Conservation (phyloP, 805 yeast genomes). For the Candida alai region DNA sequence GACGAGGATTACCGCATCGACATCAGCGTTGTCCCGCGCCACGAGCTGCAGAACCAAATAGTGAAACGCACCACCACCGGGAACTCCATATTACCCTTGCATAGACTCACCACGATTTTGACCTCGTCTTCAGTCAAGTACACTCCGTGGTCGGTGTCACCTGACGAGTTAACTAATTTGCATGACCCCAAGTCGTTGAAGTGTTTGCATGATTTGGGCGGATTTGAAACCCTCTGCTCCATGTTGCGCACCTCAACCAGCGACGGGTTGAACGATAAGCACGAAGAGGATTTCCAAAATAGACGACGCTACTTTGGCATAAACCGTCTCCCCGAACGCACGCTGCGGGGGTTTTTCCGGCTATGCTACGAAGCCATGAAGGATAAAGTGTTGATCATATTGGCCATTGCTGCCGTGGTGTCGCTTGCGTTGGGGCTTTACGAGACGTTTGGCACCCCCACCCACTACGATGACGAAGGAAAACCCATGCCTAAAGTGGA, state of each 20-base stretch:
- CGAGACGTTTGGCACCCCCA: conserved; percentile 83
- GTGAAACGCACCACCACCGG: conserved; percentile 3
- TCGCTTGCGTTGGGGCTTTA: conserved; percentile 89
- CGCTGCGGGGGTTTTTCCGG: conserved; percentile 61
- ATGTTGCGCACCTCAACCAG: conserved; percentile 33
- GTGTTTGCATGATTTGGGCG: conserved; percentile 42
- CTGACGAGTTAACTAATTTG: conserved; percentile 38
- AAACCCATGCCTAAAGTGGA: conserved; percentile 77
- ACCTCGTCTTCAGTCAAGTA: not conserved
- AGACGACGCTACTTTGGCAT: conserved; percentile 58
- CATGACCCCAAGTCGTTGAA: conserved; percentile 63
- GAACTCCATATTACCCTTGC: not conserved
- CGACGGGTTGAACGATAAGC: conserved; percentile 39
- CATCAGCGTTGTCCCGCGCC: not conserved
- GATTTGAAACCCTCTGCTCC: conserved; percentile 31
- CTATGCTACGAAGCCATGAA: conserved; percentile 82
- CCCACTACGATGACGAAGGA: conserved; percentile 76
- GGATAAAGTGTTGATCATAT: conserved; percentile 83
- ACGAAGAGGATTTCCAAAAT: conserved; percentile 23
- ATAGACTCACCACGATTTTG: not conserved
- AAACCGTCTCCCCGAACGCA: conserved; percentile 68
- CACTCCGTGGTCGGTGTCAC: conserved; percentile 7
- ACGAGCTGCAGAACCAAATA: not conserved
- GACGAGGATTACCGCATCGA: conserved; percentile 3
- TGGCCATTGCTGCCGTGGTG: conserved; percentile 81